These are phyloP conservation scores for Ustulina deusta DNA, from an alignment of 2,329 filamentous ascomycete genomes.

Conservation along the genomic window DNA sequence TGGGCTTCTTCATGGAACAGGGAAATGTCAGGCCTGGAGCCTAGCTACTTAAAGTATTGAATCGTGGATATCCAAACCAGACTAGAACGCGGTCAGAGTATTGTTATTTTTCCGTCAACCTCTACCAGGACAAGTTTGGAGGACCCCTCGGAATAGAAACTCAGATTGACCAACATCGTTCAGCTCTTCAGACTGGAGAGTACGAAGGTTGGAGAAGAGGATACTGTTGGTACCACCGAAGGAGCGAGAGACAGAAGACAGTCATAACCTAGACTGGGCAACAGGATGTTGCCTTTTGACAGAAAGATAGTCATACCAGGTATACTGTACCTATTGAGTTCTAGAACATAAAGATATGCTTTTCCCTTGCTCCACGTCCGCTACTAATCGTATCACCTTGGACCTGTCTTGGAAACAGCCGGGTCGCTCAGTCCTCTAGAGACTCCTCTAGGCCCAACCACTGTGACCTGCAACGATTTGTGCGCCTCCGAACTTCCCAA, in stretches of 20 bases:
- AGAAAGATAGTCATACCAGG: neutral
- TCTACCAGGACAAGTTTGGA: neutral
- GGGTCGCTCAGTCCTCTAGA: constrained; percentile 18
- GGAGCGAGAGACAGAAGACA: constrained; percentile 6
- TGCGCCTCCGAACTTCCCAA: constrained; percentile 10
- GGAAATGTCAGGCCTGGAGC: neutral
- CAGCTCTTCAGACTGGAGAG: neutral
- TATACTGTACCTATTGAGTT: neutral
- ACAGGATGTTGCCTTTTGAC: constrained; percentile 3
- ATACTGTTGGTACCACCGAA: neutral
- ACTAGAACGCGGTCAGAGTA: neutral
- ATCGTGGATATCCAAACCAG: neutral
- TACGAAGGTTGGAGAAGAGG: neutral
- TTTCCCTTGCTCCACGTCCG: neutral
- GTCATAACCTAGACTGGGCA: neutral
- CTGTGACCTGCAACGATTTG: constrained; percentile 7
- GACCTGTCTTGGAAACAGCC: neutral
- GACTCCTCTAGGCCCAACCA: constrained; percentile 25
- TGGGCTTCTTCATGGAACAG: neutral
- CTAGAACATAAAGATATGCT: neutral
- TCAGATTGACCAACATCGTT: neutral
- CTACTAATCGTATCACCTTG: neutral
- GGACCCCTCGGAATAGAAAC: neutral
- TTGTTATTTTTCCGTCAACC: too few species aligned
- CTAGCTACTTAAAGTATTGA: neutral